A percentile compares a stretch with the other conserved stretches of the same genome.
phyloP scores from a whole-genome alignment of 495 filamentous ascomycete genomes.

The Aspergillus sparsus region DNA sequence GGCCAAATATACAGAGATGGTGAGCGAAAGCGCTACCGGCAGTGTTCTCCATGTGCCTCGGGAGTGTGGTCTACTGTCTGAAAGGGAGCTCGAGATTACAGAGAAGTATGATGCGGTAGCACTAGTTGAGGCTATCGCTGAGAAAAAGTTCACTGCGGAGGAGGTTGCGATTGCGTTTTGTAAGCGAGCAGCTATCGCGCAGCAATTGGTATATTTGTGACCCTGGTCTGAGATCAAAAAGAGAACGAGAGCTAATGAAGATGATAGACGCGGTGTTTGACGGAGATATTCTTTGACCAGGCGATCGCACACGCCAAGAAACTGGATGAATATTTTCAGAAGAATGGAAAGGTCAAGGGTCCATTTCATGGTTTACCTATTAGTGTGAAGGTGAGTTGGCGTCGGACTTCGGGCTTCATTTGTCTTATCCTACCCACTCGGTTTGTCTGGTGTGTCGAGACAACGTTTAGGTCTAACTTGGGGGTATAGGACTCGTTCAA shows the following conservation, averaged over 20 bases:
- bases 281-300: slow-evolving; percentile 40
- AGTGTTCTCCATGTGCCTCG: slow-evolving; percentile 20
- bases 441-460: too few species aligned
- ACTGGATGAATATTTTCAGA: slow-evolving; percentile 44
- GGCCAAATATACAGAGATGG: not conserved
- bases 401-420: too few species aligned
- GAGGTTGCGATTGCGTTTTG: slow-evolving; percentile 53
- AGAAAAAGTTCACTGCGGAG: slow-evolving; percentile 36
- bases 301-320: slow-evolving; percentile 39
- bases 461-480: not conserved
- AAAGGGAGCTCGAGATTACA: slow-evolving; percentile 53
- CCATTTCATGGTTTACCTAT: slow-evolving; percentile 65
- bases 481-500: slow-evolving; percentile 30
- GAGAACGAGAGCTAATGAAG: too few species aligned
- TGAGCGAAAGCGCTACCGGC: not conserved
- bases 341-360: slow-evolving; percentile 45
- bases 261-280: slow-evolving; percentile 39
- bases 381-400: slow-evolving; percentile 59
- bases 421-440: too few species aligned
- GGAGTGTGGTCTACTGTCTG: slow-evolving; percentile 28
- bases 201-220: slow-evolving; percentile 25
- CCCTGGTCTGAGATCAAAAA: too few species aligned
- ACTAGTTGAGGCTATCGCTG: slow-evolving; percentile 35
- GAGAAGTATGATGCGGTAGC: slow-evolving; percentile 49
- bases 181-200: slow-evolving; percentile 44